phyloP scores from a whole-genome alignment of 208 protist species.

The Acanthamoeba castellanii region DNA sequence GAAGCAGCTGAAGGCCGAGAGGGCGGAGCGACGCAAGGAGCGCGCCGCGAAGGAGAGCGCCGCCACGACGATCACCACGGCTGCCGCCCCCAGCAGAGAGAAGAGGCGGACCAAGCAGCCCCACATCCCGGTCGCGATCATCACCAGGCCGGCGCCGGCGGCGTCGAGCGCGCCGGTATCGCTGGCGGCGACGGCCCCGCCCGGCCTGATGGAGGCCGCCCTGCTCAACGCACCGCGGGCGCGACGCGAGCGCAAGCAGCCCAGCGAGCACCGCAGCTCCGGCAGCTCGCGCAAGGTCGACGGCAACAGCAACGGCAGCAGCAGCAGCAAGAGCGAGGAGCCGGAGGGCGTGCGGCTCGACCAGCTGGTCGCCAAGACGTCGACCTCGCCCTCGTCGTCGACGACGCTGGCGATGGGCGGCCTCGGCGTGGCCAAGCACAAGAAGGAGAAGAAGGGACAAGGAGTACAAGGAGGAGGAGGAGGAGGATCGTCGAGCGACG shows the following conservation, averaged over 20 bases:
- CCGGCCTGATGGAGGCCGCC: not conserved
- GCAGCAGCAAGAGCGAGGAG: not conserved
- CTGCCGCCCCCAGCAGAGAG: not conserved
- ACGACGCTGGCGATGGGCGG: too few species aligned
- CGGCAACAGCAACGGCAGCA: not conserved
- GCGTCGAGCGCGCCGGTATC: not conserved
- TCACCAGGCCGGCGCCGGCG: not conserved
- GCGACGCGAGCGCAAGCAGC: not conserved
- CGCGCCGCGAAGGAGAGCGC: not conserved
- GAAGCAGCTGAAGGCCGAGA: not conserved
- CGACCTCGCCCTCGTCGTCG: not conserved
- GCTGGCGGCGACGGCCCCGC: not conserved
- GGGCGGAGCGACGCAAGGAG: not conserved
- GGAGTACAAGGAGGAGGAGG: too few species aligned
- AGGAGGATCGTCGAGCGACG: not conserved
- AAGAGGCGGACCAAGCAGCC: not conserved
- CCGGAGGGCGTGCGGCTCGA: not conserved
- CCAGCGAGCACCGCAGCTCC: not conserved
- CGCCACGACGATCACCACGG: not conserved
- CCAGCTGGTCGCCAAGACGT: not conserved
- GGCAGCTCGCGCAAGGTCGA: not conserved
- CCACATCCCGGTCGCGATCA: not conserved
- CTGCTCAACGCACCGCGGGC: not conserved
- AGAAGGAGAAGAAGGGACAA: not conserved
- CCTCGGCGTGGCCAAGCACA: not conserved